These are phyloP conservation scores for Candida germanica DNA, from an alignment of 805 yeast species.

Conservation along the genomic window DNA sequence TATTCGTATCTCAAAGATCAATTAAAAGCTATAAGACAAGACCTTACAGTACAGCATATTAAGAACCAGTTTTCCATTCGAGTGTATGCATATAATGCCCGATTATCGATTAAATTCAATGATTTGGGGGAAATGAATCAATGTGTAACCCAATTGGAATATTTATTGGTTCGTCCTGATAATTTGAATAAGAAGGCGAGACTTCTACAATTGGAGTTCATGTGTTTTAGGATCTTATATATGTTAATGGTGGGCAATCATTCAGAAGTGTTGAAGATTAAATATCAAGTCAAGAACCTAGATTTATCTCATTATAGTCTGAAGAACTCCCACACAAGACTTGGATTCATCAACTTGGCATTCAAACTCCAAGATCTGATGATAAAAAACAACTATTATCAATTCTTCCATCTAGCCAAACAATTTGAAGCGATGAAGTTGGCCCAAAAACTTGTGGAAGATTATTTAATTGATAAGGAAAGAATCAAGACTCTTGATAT, in stretches of 20 bases:
- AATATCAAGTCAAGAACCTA: slow-evolving; percentile 14
- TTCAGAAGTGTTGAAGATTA: slow-evolving; percentile 49
- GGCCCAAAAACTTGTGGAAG: slow-evolving; percentile 21
- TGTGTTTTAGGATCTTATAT: slow-evolving; percentile 71
- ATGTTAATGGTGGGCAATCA: slow-evolving; percentile 68
- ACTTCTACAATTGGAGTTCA: slow-evolving; percentile 53
- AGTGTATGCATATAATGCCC: slow-evolving; percentile 84
- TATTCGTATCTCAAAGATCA: slow-evolving; percentile 86
- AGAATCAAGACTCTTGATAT: slow-evolving; percentile 54
- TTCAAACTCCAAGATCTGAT: slow-evolving; percentile 16
- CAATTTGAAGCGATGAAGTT: slow-evolving; percentile 16
- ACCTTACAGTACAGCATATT: slow-evolving; percentile 86
- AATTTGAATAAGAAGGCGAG: slow-evolving; percentile 2
- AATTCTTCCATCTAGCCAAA: slow-evolving; percentile 40
- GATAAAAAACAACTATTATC: slow-evolving; percentile 37
- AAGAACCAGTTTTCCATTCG: slow-evolving; percentile 69
- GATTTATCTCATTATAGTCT: slow-evolving; percentile 7
- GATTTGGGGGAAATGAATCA: slow-evolving; percentile 96
- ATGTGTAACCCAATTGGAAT: slow-evolving; percentile 78
- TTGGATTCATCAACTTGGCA: slow-evolving; percentile 14
- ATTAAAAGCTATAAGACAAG: slow-evolving; percentile 89
- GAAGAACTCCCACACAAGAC: slow-evolving; percentile 11
- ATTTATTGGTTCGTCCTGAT: slow-evolving; percentile 47
- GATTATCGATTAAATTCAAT: slow-evolving; percentile 75
- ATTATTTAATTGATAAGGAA: slow-evolving; percentile 55